Percentiles rank a stretch among this genome's conserved stretches.
These are phyloP conservation scores for Glycine latifolia DNA, from an alignment of 306 rosid genomes.

Conservation along the genomic window DNA sequence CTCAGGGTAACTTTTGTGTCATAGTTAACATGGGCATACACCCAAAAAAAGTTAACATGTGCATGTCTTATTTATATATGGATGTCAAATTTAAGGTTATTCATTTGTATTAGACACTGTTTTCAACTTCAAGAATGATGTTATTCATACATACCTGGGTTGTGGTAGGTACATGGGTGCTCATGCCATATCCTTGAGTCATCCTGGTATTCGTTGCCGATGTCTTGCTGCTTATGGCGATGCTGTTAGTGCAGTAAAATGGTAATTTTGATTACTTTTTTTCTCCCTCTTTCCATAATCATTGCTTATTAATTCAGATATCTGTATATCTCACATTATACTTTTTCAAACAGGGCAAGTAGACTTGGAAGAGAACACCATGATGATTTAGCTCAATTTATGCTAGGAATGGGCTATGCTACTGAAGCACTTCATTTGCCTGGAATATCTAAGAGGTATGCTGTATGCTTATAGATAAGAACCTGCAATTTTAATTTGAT, in stretches of 20 bases:
- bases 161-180: slow-evolving; percentile 93
- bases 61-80: slow-evolving; percentile 32
- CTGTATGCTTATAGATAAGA: slow-evolving; percentile 40
- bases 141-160: slow-evolving; percentile 40
- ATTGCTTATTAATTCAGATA: slow-evolving; percentile 9
- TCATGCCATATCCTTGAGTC: slow-evolving; percentile 93
- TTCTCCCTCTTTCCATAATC: slow-evolving; percentile 32
- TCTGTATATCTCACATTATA: slow-evolving; percentile 40
- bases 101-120: slow-evolving; percentile 27
- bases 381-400: slow-evolving; percentile 95
- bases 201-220: slow-evolving; percentile 98
- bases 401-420: slow-evolving; percentile 99
- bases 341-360: slow-evolving; percentile 84
- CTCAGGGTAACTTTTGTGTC: slow-evolving; percentile 2
- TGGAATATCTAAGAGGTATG: slow-evolving; percentile 96
- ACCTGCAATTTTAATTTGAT: slow-evolving; percentile 24
- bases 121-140: slow-evolving; percentile 26
- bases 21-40: neutral
- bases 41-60: neutral
- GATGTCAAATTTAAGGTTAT: slow-evolving; percentile 35
- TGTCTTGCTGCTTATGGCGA: slow-evolving; percentile 99
- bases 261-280: slow-evolving; percentile 56
- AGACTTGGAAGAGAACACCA: slow-evolving; percentile 99
- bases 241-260: slow-evolving; percentile 98
- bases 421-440: slow-evolving; percentile 97